Evolutionary conservation across 2,329 filamentous ascomycete genomes (phyloP).

Genomic region (Penicillium sp.): DNA sequence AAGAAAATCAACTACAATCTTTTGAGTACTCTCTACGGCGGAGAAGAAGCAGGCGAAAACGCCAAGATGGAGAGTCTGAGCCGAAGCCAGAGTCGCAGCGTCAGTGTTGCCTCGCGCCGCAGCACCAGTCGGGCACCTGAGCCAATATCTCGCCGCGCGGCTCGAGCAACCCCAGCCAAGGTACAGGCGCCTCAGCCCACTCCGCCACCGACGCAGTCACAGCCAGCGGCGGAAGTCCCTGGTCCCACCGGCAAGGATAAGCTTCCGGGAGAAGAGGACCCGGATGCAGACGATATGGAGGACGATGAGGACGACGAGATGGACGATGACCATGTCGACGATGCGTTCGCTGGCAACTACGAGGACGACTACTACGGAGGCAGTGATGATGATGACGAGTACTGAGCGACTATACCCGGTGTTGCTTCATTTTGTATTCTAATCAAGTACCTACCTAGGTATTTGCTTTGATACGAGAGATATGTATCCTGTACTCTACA

Average conservation of each 20-base stretch:
- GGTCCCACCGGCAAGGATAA: constrained; percentile 13
- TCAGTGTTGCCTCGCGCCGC: constrained; percentile 23
- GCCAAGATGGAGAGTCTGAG: constrained; percentile 28
- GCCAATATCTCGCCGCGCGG: constrained; percentile 2
- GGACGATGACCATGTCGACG: constrained; percentile 27
- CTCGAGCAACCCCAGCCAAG: constrained; percentile 15
- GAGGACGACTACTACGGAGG: constrained; percentile 25
- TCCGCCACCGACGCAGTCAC: constrained; percentile 11
- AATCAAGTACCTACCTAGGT: no score
- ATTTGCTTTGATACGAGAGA: background rate
- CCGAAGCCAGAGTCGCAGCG: constrained; percentile 33
- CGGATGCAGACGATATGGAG: constrained; percentile 28
- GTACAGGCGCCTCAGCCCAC: constrained; percentile 11
- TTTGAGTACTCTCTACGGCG: constrained; percentile 37
- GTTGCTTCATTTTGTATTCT: background rate
- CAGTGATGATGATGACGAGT: constrained; percentile 34
- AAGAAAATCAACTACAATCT: constrained; percentile 66
- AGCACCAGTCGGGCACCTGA: constrained; percentile 23
- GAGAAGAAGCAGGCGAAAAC: constrained; percentile 31
- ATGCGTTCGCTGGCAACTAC: constrained; percentile 33
- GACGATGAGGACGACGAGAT: constrained; percentile 30
- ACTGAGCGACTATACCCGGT: constrained; percentile 17
- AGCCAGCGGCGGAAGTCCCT: background rate
- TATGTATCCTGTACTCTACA: constrained; percentile 3
- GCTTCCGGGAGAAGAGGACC: constrained; percentile 17